Evolutionary conservation across 768 basidiomycete genomes (phyloP).

Genomic region (Pisolithus albus): DNA sequence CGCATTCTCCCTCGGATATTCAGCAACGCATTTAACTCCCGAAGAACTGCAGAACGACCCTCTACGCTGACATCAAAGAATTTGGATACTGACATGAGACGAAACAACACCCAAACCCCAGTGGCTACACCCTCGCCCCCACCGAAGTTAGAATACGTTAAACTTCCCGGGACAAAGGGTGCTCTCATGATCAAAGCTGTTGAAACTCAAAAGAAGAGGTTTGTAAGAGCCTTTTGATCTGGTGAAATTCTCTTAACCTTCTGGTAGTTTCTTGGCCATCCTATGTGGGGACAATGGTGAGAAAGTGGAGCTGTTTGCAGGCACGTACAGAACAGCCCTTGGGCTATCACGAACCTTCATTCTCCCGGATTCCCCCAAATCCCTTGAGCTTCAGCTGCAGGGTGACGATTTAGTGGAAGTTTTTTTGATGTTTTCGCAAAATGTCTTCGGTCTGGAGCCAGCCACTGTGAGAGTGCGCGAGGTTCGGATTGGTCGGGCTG

Average conservation of each 20-base stretch:
- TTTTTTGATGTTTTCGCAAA: slow-evolving; percentile 85
- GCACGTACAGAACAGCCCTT: slow-evolving; percentile 83
- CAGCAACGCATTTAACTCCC: slow-evolving; percentile 51
- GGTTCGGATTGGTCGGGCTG: slow-evolving; percentile 84
- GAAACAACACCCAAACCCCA: slow-evolving; percentile 26
- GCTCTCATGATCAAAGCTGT: slow-evolving; percentile 79
- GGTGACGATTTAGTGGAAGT: slow-evolving; percentile 91
- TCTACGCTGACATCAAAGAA: slow-evolving; percentile 29
- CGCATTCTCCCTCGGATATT: slow-evolving; percentile 70
- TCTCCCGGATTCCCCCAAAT: slow-evolving; percentile 82
- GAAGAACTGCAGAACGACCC: slow-evolving; percentile 54
- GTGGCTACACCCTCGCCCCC: slow-evolving; percentile 52
- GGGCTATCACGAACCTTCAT: slow-evolving; percentile 91
- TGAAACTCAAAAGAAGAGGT: slow-evolving; percentile 88
- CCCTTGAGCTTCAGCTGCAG: slow-evolving; percentile 81
- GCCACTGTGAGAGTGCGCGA: slow-evolving; percentile 93
- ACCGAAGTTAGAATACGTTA: slow-evolving; percentile 86
- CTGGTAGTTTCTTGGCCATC: slow-evolving; percentile 77
- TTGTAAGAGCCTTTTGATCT: slow-evolving; percentile 1
- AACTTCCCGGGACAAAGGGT: slow-evolving; percentile 86
- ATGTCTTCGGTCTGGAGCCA: slow-evolving; percentile 87
- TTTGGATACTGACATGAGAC: slow-evolving; percentile 36
- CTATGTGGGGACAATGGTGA: slow-evolving; percentile 89
- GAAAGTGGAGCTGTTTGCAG: slow-evolving; percentile 90
- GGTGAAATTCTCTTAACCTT: slow-evolving; percentile 1